Base-by-base conservation (phyloP, 768 basidiomycete genomes). In the Porphyrellus cyaneotinctus region DNA sequence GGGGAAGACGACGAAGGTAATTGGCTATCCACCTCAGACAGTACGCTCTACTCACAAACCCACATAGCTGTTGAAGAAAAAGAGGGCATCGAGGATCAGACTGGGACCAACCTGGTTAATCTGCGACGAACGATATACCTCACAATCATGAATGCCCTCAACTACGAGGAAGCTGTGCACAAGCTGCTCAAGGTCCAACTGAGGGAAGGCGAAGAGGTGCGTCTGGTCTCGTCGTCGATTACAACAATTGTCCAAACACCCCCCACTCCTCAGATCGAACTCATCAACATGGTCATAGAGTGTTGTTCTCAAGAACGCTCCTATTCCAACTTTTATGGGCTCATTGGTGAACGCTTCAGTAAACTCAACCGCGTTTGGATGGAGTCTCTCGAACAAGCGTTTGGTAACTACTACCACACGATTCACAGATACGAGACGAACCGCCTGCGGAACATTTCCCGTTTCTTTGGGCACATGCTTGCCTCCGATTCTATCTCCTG, bases 291-390 rank as follows among this genome's bases (percentile, higher is more conserved):
- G 97, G 82, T 99, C 57, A 90, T 99, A 70, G 95, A 98, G 64
- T 99, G 97, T 88, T 98, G 97, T 70, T 98, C 97, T 2, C 97
- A 99, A 75, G 97, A 98, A 69, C 88, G 97, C 14, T 94, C 95
- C 1, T 99, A 97, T 70, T 92, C 91, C 2, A 89, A 80, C n/a
- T 98, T 97, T 77, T 99, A 95, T 64, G 97, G 97, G 13, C 83
- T 98, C 20, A 79, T 97, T 57, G 93, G 93, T 49, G 97, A 99
- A 69, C 88, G 97, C 20, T 94, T 99, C 74, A 87, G 89, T 74
- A 95, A 97, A 72, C 80, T 98, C 64, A 95, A 97, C 71, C 88
- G 92, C 20, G 79, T 91, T 17, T 99, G 95, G 95, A 89, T 87
- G 53, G 91, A 94, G 39, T 80, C 78, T 58, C 88, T 91, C 67